phyloP scores from a whole-genome alignment of 768 basidiomycete genomes.

The Kwoniella dendrophila region DNA sequence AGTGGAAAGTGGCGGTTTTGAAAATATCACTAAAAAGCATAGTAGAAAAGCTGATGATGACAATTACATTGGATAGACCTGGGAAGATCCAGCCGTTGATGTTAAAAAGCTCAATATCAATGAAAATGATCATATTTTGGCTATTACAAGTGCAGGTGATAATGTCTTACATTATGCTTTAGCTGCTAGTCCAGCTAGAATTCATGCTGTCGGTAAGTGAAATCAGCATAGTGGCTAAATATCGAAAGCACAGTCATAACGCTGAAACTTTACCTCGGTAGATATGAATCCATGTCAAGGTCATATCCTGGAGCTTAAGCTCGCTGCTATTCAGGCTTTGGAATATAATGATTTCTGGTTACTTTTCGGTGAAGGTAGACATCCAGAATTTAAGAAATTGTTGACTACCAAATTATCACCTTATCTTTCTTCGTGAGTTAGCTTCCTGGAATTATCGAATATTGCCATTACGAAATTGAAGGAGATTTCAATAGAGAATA shows the following conservation, averaged over 20 bases:
- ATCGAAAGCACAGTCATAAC: background rate
- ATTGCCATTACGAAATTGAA: too few species aligned
- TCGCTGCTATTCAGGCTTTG: constrained; percentile 67
- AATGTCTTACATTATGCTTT: constrained; percentile 80
- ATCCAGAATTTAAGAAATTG: constrained; percentile 64
- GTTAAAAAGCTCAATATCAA: constrained; percentile 67
- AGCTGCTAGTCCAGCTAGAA: constrained; percentile 63
- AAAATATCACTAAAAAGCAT: background rate
- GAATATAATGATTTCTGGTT: constrained; percentile 66
- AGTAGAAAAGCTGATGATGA: background rate
- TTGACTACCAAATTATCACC: constrained; percentile 68
- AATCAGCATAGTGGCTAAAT: constrained; percentile 28
- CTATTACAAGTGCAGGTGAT: constrained; percentile 77
- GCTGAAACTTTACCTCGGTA: constrained; percentile 8
- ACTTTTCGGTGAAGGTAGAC: constrained; percentile 69
- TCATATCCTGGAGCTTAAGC: constrained; percentile 76
- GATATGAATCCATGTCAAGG: constrained; percentile 62
- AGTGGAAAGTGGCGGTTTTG: constrained; percentile 7
- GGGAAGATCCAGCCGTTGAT: constrained; percentile 75
- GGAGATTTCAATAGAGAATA: background rate
- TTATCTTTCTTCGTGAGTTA: constrained; percentile 64
- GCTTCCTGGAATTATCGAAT: background rate
- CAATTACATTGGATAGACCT: constrained; percentile 40
- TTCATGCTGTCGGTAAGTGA: constrained; percentile 76
- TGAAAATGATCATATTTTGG: constrained; percentile 67